Evolutionary conservation across 2,329 filamentous ascomycete species (phyloP).

Genomic region (Diplodia scrobiculata): DNA sequence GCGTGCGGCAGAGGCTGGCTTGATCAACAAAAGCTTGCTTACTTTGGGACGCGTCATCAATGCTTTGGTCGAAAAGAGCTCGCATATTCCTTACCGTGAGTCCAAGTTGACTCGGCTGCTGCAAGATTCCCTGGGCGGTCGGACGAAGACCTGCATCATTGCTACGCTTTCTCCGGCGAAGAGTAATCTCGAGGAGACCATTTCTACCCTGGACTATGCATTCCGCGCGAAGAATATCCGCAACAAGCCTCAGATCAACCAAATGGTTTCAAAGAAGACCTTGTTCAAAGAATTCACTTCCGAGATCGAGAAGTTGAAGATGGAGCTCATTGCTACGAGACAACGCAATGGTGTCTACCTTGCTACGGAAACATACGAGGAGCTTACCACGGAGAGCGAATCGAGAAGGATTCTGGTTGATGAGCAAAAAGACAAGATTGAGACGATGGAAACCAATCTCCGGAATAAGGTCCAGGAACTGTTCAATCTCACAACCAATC

Average conservation of each 20-base stretch:
- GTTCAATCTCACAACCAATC: constrained; percentile 80
- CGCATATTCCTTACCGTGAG: constrained; percentile 90
- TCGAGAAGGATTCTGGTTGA: constrained; percentile 87
- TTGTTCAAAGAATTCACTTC: constrained; percentile 83
- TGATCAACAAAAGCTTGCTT: constrained; percentile 97
- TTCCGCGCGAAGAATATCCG: constrained; percentile 98
- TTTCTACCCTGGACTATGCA: constrained; percentile 95
- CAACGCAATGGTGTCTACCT: constrained; percentile 95
- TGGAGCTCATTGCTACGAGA: constrained; percentile 86
- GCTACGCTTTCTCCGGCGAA: constrained; percentile 93
- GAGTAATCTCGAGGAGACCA: constrained; percentile 95
- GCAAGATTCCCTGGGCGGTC: constrained; percentile 93
- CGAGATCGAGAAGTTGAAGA: constrained; percentile 93
- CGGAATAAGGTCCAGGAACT: constrained; percentile 93
- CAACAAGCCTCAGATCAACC: constrained; percentile 95
- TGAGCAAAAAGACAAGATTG: constrained; percentile 88
- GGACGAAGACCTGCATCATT: constrained; percentile 98
- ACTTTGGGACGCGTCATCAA: constrained; percentile 97
- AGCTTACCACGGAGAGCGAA: constrained; percentile 88
- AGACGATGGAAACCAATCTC: constrained; percentile 86
- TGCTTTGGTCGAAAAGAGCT: constrained; percentile 83
- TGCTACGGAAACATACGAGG: constrained; percentile 83
- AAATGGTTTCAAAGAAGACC: constrained; percentile 88
- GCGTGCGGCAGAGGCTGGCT: constrained; percentile 86
- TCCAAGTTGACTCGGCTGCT: constrained; percentile 93